Evolutionary conservation across 306 rosid species (phyloP).

Genomic region (Albizia julibrissin): DNA sequence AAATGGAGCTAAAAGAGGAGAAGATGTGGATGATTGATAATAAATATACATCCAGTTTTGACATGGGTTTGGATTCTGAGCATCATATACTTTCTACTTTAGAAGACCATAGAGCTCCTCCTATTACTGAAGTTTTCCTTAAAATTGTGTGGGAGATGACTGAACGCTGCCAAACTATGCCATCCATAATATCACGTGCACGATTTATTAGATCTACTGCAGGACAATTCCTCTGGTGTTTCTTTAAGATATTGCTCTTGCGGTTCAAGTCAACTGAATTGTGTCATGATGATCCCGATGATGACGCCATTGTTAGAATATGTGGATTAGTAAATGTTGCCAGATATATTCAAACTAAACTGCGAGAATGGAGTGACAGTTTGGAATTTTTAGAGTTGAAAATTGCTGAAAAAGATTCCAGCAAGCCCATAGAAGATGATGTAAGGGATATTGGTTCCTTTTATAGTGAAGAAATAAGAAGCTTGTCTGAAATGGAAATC

Average conservation of each 20-base stretch:
- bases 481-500: slow-evolving; percentile 67
- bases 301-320: slow-evolving; percentile 40
- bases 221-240: slow-evolving; percentile 69
- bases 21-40: slow-evolving; percentile 51
- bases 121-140: slow-evolving; percentile 56
- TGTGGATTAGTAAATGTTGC: slow-evolving; percentile 67
- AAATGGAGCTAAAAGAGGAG: slow-evolving; percentile 57
- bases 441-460: slow-evolving; percentile 39
- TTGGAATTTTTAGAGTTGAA: slow-evolving; percentile 72
- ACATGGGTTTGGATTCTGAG: slow-evolving; percentile 29
- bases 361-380: slow-evolving; percentile 70
- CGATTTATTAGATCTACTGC: slow-evolving; percentile 66
- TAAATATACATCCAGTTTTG: slow-evolving; percentile 36
- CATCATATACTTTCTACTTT: slow-evolving; percentile 45
- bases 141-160: slow-evolving; percentile 67
- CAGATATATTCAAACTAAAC: slow-evolving; percentile 56
- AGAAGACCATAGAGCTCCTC: slow-evolving; percentile 64
- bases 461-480: slow-evolving; percentile 59
- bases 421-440: slow-evolving; percentile 35
- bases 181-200: slow-evolving; percentile 44
- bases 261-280: slow-evolving; percentile 54
- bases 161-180: slow-evolving; percentile 64
- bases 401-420: slow-evolving; percentile 56
- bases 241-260: slow-evolving; percentile 58
- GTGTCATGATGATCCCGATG: slow-evolving; percentile 39